phyloP scores from a whole-genome alignment of 2,329 filamentous ascomycete species.

The Fusarium anthophilum region DNA sequence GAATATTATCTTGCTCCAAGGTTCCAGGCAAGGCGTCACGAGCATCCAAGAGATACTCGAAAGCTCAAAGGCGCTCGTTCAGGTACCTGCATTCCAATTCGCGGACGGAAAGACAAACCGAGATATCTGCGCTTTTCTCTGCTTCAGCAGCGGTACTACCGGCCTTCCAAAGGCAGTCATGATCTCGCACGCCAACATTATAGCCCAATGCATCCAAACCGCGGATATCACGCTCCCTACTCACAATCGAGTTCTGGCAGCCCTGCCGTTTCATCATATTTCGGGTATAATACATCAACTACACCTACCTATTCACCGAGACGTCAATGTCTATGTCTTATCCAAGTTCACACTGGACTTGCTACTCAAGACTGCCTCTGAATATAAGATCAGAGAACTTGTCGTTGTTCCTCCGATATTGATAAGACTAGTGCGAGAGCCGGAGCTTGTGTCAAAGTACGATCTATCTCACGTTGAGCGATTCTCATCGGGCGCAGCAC shows the following conservation, averaged over 20 bases:
- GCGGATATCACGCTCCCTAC: not conserved
- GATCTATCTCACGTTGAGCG: conserved; percentile 15
- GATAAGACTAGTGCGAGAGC: not conserved
- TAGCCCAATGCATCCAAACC: conserved; percentile 32
- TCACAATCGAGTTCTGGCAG: conserved; percentile 24
- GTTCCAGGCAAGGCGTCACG: not conserved
- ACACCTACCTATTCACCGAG: not conserved
- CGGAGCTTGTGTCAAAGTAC: conserved; percentile 3
- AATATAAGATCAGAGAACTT: not conserved
- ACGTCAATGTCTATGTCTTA: not conserved
- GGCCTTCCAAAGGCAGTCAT: conserved; percentile 38
- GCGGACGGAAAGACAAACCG: not conserved
- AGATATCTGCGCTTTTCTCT: conserved; percentile 25
- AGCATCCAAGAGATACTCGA: not conserved
- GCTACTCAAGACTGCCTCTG: not conserved
- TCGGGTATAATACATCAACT: conserved; percentile 8
- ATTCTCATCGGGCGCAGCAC: conserved; percentile 29
- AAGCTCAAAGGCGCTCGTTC: not conserved
- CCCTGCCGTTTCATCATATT: conserved; percentile 43
- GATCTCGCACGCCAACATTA: conserved; percentile 36
- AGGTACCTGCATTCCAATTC: not conserved
- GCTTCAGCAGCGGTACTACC: conserved; percentile 39
- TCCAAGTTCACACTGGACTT: not conserved
- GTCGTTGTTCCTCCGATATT: not conserved
- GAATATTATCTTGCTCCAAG: not conserved